Base-by-base conservation (phyloP, 495 filamentous ascomycete genomes). In the Mycothermus thermophilus region DNA sequence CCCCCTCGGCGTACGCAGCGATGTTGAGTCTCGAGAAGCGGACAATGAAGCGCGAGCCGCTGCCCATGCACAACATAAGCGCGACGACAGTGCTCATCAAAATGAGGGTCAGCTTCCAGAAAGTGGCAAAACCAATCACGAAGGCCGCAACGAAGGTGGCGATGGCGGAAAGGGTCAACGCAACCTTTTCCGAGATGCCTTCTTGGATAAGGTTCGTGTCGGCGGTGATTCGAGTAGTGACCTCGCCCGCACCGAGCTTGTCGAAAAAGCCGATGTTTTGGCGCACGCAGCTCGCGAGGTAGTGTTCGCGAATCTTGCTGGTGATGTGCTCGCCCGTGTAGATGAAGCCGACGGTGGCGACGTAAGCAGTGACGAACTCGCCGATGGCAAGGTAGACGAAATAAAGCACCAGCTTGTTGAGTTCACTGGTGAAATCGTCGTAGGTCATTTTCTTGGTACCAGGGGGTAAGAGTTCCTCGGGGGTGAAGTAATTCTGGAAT, bases 241-340 rank as follows among this genome's bases (percentile, higher is more conserved):
- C 82, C 61, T 93, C 86, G 42, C 87, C 87, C 18, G 86, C 81
- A 32, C 86, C 86, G 14, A 90, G 71, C 46, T 83, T 86, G 50
- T 94, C 86, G 54, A 92, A 94, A 51, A 84, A 93, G 32, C 74
- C 86, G 50, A 93, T 83, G 56, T 94, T 93, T 51, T 94, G 86
- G 27, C 76, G 72, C 63, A 93, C 64, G 47, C 86, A 87, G 29
- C 83, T 82, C 39, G 71, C 63, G 3, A 94, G 69, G 54, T 93
- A 93, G 34, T 80, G 72, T 51, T 84, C 75, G 29, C 86, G 74
- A 44, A 94, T 83, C 60, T 87, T 86, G 43, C 74, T 74, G 16
- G 80, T 77, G 48, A 88, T 71, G 45, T 92, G 80, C 54, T 96
- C 90, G 37, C 88, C 90, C 0, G 80, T 83, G 51, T 95, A 94